phyloP scores from a whole-genome alignment of 345 rosid genomes.

The Lepidium didymum region DNA sequence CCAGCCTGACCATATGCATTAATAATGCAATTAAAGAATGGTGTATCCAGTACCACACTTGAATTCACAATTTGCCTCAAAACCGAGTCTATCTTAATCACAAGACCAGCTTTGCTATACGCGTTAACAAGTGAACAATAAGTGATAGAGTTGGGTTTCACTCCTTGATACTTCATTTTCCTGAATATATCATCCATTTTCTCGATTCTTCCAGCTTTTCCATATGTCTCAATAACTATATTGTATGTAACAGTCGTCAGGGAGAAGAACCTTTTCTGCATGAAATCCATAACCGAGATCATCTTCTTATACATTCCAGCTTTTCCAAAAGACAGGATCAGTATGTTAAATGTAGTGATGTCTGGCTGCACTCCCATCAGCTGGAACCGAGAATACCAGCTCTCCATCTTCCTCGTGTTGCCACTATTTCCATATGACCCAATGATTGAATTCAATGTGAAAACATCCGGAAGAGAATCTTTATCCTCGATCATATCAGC shows the following conservation, averaged over 20 bases:
- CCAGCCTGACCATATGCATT: conserved; percentile 70
- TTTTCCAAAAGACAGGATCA: conserved; percentile 63
- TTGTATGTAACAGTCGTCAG: conserved; percentile 55
- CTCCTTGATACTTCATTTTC: conserved; percentile 71
- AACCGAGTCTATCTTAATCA: conserved; percentile 56
- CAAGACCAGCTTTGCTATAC: conserved; percentile 51
- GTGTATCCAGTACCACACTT: conserved; percentile 66
- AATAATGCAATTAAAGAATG: conserved; percentile 72
- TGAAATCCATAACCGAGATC: conserved; percentile 54
- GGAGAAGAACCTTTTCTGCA: conserved; percentile 57
- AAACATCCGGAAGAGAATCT: conserved; percentile 55
- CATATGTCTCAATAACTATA: conserved; percentile 58
- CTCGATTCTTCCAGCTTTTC: conserved; percentile 49
- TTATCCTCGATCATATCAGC: conserved; percentile 63
- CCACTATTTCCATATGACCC: conserved; percentile 65
- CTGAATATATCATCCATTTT: conserved; percentile 60
- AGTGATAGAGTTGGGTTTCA: conserved; percentile 72
- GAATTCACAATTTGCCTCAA: conserved; percentile 74
- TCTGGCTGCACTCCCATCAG: conserved; percentile 73
- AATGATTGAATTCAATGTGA: conserved; percentile 62
- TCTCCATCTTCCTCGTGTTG: conserved; percentile 55
- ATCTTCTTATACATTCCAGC: conserved; percentile 55
- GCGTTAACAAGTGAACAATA: conserved; percentile 71
- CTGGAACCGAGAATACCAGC: conserved; percentile 69
- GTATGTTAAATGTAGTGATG: conserved; percentile 57